Base-by-base conservation (phyloP, 2,329 filamentous ascomycete genomes). In the Verticillium isaacii region DNA sequence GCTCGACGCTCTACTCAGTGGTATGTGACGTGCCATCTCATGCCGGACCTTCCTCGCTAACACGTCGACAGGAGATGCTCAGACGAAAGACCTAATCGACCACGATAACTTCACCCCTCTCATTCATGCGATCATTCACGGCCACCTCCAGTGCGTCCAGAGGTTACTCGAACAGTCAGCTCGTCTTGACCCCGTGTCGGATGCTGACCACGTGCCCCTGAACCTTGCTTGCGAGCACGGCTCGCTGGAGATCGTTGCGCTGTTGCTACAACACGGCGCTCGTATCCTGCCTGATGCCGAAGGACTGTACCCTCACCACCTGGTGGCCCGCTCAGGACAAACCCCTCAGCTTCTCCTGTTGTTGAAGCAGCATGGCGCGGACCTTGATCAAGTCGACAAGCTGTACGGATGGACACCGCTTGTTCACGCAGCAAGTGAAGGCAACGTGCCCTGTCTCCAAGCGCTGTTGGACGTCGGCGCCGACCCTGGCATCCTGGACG, bases 91-190 rank as follows among this genome's bases (percentile, higher is more conserved):
- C 72, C 81, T 90, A 50, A 93, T 93, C 71, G 95, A 99, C 71
- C 91, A 98, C 71, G 94, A 99, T 77, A 97, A 97, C 75, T 99
- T 97, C 74, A 98, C 94, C 0, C 93, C 95, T 1, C 79, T 99
- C 56, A 95, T 99, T 62, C 95, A 98, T 75, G 90, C 92, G 54
- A 97, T 98, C 65, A 93, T 97, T 60, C 93, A 96, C 70, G 89
- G 90, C 29, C 89, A 95, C 64, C 80, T 94, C 23, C 83, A 87
- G 57, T 96, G 92, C 72, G 93, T 96, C 2, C 83, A 92, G 72
- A 85, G 87, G 59, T 82, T 99, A 54, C 85, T 99, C 25, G 82
- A 84, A 32, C 87, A 86, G 68, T 89, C 90, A 60, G 93, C 94
- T n/a, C 85, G 92, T 19, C 88, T 98, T 64, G 91, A 97, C 67